A percentile compares a stretch with the other conserved stretches of the same genome.
phyloP scores from a whole-genome alignment of 768 basidiomycete species.

The Zangia roseola region DNA sequence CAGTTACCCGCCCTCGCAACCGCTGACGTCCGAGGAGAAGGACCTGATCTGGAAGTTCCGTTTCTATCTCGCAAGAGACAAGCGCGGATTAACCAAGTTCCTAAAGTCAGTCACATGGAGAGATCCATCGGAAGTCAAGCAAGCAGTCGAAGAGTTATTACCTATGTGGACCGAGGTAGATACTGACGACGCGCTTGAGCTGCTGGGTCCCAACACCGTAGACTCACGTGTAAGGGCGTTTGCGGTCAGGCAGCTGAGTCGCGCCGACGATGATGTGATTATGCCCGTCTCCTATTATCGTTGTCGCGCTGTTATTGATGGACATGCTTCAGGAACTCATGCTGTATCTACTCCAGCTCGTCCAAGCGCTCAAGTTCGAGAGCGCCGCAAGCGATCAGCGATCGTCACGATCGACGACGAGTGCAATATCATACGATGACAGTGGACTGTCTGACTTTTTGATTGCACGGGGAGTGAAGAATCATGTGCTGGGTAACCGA shows the following conservation, averaged over 20 bases:
- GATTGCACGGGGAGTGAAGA: slow-evolving; percentile 79
- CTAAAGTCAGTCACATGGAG: slow-evolving; percentile 97
- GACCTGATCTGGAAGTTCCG: slow-evolving; percentile 98
- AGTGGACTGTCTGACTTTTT: slow-evolving; percentile 93
- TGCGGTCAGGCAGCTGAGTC: slow-evolving; percentile 85
- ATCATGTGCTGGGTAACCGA: slow-evolving; percentile 83
- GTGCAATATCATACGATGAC: slow-evolving; percentile 83
- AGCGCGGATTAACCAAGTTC: slow-evolving; percentile 95
- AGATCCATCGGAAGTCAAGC: slow-evolving; percentile 93
- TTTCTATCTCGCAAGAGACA: slow-evolving; percentile 93
- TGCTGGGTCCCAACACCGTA: slow-evolving; percentile 86
- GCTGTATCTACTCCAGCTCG: slow-evolving; percentile 91
- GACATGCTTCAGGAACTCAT: slow-evolving; percentile 68
- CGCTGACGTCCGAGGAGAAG: slow-evolving; percentile 87
- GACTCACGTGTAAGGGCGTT: slow-evolving; percentile 93
- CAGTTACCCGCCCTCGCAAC: slow-evolving; percentile 85
- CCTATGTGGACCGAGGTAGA: slow-evolving; percentile 98
- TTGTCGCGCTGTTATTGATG: background rate
- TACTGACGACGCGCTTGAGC: slow-evolving; percentile 92
- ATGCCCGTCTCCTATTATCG: background rate
- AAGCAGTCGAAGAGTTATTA: slow-evolving; percentile 93
- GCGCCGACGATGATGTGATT: slow-evolving; percentile 92
- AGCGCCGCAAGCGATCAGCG: slow-evolving; percentile 74
- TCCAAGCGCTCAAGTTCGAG: slow-evolving; percentile 98
- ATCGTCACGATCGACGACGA: slow-evolving; percentile 68